Conservation (phyloP, 371 early-diverging fungal species). For the Mucor piriformis region DNA sequence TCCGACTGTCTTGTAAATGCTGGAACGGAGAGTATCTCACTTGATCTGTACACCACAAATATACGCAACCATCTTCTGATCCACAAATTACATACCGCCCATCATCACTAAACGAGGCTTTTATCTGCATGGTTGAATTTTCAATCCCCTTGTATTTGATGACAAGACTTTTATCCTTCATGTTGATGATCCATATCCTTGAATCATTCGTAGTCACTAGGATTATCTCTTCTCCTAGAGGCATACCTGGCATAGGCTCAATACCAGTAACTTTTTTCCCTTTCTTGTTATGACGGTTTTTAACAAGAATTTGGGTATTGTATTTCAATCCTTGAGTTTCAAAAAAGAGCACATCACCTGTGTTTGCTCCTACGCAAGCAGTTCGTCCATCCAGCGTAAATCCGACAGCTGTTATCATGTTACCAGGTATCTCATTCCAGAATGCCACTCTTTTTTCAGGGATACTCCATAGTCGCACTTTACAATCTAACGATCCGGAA, state of each 20-base stretch:
- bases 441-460: conserved; percentile 73
- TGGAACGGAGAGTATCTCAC: conserved; percentile 42
- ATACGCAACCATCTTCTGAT: conserved; percentile 77
- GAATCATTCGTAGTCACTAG: conserved; percentile 86
- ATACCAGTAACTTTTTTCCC: conserved; percentile 80
- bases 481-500: conserved; percentile 81
- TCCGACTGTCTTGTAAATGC: conserved; percentile 31
- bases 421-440: conserved; percentile 74
- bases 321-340: conserved; percentile 78
- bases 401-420: conserved; percentile 77
- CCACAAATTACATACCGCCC: conserved; percentile 81
- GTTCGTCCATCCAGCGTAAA: conserved; percentile 74
- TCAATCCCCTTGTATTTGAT: conserved; percentile 80
- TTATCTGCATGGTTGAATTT: conserved; percentile 67
- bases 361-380: conserved; percentile 77
- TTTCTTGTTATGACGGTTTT: conserved; percentile 51
- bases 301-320: conserved; percentile 78
- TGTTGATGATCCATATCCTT: conserved; percentile 72
- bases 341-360: conserved; percentile 81
- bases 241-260: conserved; percentile 56
- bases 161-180: conserved; percentile 72
- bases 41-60: conserved; percentile 73
- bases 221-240: conserved; percentile 54
- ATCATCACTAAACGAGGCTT: conserved; percentile 70
- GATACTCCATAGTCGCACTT: conserved; percentile 83